These are phyloP conservation scores for Trichoderma sp. DNA, from an alignment of 2,329 filamentous ascomycete genomes.

Conservation along the genomic window DNA sequence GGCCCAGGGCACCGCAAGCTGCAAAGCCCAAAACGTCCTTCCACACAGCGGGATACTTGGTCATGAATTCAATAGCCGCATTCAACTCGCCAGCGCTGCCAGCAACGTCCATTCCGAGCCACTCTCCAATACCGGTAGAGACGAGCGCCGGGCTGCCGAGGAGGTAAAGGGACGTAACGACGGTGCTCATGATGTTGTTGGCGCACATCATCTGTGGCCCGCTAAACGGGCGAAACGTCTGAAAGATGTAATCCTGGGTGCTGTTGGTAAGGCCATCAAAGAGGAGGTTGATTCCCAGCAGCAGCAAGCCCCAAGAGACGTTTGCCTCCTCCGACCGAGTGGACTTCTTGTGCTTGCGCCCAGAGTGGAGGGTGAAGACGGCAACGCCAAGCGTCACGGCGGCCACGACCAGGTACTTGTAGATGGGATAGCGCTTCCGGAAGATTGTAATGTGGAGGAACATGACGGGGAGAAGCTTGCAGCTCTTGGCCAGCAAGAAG, in stretches of 20 bases:
- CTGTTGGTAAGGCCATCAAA: conserved; percentile 96
- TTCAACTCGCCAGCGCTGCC: conserved; percentile 71
- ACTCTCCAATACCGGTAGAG: conserved; percentile 60
- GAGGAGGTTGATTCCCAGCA: conserved; percentile 84
- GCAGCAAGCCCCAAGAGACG: conserved; percentile 73
- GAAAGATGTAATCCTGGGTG: conserved; percentile 93
- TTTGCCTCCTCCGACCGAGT: conserved; percentile 51
- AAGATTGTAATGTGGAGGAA: conserved; percentile 91
- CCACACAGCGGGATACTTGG: conserved; percentile 74
- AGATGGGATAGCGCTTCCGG: conserved; percentile 81
- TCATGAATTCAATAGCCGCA: conserved; percentile 78
- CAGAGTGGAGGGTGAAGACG: conserved; percentile 86
- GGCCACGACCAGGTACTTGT: conserved; percentile 93
- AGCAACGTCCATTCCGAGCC: conserved; percentile 63
- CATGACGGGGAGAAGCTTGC: conserved; percentile 99
- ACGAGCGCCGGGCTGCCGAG: conserved; percentile 77
- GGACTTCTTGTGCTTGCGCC: conserved; percentile 52
- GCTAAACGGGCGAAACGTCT: conserved; percentile 71
- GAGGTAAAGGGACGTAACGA: conserved; percentile 74
- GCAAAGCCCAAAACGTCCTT: conserved; percentile 88
- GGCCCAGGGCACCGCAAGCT: conserved; percentile 84
- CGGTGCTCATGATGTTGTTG: conserved; percentile 83
- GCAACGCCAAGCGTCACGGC: conserved; percentile 90
- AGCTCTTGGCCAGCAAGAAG: conserved; percentile 94
- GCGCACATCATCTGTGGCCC: conserved; percentile 99